These are phyloP conservation scores for Phyllosticta citribraziliensis DNA, from an alignment of 2,329 filamentous ascomycete genomes.

Conservation along the genomic window DNA sequence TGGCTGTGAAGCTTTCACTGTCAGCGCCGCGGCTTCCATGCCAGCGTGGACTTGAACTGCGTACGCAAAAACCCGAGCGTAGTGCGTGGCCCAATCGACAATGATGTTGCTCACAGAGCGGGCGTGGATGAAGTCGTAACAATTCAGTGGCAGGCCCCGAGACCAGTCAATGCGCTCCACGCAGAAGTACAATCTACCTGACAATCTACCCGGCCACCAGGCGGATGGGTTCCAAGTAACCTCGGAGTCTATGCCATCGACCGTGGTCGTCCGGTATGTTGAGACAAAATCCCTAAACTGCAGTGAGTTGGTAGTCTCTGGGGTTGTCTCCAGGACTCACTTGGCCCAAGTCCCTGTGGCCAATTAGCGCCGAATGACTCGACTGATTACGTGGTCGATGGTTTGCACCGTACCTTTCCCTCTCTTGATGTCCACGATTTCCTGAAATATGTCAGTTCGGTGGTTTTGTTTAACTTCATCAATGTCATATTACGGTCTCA, in stretches of 20 bases:
- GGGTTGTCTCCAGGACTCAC: neutral
- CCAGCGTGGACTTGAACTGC: neutral
- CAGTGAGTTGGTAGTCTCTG: neutral
- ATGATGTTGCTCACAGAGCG: constrained; percentile 16
- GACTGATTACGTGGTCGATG: neutral
- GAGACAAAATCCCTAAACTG: constrained; percentile 21
- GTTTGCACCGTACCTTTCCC: constrained; percentile 11
- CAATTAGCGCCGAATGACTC: neutral
- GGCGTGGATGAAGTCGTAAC: constrained; percentile 18
- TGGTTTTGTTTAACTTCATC: neutral
- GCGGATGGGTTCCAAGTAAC: too few relatives aligned
- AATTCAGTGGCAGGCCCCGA: constrained; percentile 22
- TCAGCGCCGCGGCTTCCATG: neutral
- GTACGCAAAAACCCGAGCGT: constrained; percentile 15
- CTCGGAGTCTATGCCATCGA: constrained; percentile 38
- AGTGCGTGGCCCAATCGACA: constrained; percentile 17
- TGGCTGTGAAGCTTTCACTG: neutral
- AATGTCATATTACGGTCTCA: neutral
- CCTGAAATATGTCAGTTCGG: constrained; percentile 14
- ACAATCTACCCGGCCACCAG: too few relatives aligned
- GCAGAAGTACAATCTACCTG: too few relatives aligned
- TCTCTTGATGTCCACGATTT: constrained; percentile 25
- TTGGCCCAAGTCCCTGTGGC: constrained; percentile 27
- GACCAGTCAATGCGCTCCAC: constrained; percentile 30
- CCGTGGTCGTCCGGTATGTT: constrained; percentile 23